A percentile compares a stretch with the other conserved stretches of the same genome.
Conservation (phyloP, 2,329 filamentous ascomycete species). For the Aurifilum marmelostoma region DNA sequence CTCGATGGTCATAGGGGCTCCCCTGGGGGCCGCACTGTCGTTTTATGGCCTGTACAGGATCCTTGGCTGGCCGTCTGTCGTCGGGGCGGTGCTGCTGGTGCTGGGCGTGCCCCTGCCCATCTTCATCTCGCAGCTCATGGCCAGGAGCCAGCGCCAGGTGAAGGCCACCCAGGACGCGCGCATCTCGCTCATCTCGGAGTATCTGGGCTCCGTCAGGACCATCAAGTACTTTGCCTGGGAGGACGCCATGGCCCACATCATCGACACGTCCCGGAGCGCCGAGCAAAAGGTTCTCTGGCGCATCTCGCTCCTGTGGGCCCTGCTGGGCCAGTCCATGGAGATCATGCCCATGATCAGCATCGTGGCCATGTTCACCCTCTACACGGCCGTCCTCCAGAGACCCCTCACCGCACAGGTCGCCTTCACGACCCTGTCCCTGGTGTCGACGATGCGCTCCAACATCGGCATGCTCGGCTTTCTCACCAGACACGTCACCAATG, state of each 20-base stretch:
- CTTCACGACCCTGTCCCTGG: conserved; percentile 59
- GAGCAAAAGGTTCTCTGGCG: conserved; percentile 61
- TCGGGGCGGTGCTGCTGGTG: conserved; percentile 54
- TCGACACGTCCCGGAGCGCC: conserved; percentile 51
- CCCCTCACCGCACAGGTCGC: conserved; percentile 59
- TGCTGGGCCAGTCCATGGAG: conserved; percentile 54
- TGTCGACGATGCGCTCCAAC: conserved; percentile 57
- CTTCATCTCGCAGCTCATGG: conserved; percentile 53
- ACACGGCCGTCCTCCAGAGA: conserved; percentile 51
- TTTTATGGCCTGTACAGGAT: conserved; percentile 58
- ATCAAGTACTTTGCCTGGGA: conserved; percentile 68
- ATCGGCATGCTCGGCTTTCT: conserved; percentile 53
- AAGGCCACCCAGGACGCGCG: conserved; percentile 59
- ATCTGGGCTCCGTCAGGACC: conserved; percentile 59
- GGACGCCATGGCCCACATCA: conserved; percentile 52
- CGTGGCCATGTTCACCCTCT: conserved; percentile 57
- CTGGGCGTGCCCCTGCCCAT: conserved; percentile 54
- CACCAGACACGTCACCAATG: conserved; percentile 46
- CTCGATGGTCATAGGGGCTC: conserved; percentile 48
- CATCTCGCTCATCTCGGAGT: conserved; percentile 61
- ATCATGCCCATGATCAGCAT: conserved; percentile 56
- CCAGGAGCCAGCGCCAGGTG: conserved; percentile 53
- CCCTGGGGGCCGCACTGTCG: conserved; percentile 51
- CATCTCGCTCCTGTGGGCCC: conserved; percentile 51
- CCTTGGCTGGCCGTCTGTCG: conserved; percentile 58